phyloP scores from a whole-genome alignment of 345 rosid genomes.

The Hypericum androsaemum region DNA sequence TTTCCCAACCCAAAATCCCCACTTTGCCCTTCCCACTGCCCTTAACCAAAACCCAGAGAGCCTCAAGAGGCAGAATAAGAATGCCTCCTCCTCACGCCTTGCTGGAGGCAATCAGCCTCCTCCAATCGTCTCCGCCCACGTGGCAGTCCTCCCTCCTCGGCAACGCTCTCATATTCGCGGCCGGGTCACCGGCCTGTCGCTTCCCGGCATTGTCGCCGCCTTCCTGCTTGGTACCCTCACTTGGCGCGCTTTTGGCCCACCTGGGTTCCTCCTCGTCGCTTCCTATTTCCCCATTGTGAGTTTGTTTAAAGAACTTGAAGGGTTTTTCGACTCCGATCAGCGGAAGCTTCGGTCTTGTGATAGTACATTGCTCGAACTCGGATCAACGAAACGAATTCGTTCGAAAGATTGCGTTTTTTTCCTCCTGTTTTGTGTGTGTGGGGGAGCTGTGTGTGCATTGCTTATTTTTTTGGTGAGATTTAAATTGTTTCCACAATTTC shows the following conservation, averaged over 20 bases:
- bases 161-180: conserved; percentile 60
- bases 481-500: no score
- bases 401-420: conserved; percentile 1
- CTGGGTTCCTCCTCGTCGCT: conserved; percentile 85
- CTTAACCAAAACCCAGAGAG: conserved; percentile 9
- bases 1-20: conserved; percentile 9
- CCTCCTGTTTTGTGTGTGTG: neutral
- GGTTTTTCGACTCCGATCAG: no score
- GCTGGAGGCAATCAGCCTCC: conserved; percentile 41
- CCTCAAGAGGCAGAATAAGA: conserved; percentile 8
- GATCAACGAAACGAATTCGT: no score
- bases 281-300: conserved; percentile 48
- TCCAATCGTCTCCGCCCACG: conserved; percentile 55
- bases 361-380: no score
- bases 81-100: conserved; percentile 28
- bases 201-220: conserved; percentile 71
- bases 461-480: no score
- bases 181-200: conserved; percentile 72
- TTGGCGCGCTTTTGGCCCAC: conserved; percentile 88
- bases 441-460: neutral
- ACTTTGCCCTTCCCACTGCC: neutral
- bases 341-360: no score
- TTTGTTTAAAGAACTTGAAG: neutral
- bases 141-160: conserved; percentile 77
- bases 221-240: conserved; percentile 81